Conservation (phyloP, 371 early-diverging fungal species). For the Actinomortierella ambigua region DNA sequence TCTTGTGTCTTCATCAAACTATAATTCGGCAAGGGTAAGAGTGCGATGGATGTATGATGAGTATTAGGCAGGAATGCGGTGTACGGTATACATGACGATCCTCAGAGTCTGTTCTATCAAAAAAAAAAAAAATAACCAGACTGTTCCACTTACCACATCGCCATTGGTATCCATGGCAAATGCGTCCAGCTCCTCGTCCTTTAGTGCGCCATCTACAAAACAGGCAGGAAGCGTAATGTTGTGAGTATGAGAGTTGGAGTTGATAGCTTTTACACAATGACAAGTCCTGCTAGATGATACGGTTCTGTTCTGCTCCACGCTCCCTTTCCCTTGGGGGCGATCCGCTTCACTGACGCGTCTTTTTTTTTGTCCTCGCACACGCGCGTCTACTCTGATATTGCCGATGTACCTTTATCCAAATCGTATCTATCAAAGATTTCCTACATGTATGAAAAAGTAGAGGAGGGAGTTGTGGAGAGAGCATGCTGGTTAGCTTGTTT, state of each 20-base stretch:
- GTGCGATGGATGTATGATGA: not conserved
- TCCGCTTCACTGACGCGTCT: too few relatives aligned
- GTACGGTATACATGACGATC: too few relatives aligned
- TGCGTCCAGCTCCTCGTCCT: slow-evolving; percentile 63
- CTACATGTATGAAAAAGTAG: slow-evolving; percentile 2
- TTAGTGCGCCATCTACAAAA: slow-evolving; percentile 66
- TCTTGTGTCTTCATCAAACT: slow-evolving; percentile 74
- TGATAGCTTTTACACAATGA: not conserved
- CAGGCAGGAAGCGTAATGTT: slow-evolving; percentile 14
- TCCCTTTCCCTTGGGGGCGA: too few relatives aligned
- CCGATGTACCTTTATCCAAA: slow-evolving; percentile 47
- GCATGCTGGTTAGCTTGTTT: not conserved
- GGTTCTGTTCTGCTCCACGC: too few relatives aligned
- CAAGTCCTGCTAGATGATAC: too few relatives aligned
- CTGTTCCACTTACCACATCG: slow-evolving; percentile 58
- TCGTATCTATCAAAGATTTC: slow-evolving; percentile 76
- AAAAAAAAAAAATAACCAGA: too few relatives aligned
- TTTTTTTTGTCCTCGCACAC: too few relatives aligned
- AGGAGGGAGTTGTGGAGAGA: not conserved
- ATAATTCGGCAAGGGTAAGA: not conserved
- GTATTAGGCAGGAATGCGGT: too few relatives aligned
- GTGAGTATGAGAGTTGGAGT: too few relatives aligned
- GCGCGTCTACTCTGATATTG: too few relatives aligned
- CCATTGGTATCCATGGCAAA: slow-evolving; percentile 79
- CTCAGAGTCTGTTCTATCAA: slow-evolving; percentile 3